Base-by-base conservation (phyloP, 495 filamentous ascomycete species). In the Bacidia gigantensis region DNA sequence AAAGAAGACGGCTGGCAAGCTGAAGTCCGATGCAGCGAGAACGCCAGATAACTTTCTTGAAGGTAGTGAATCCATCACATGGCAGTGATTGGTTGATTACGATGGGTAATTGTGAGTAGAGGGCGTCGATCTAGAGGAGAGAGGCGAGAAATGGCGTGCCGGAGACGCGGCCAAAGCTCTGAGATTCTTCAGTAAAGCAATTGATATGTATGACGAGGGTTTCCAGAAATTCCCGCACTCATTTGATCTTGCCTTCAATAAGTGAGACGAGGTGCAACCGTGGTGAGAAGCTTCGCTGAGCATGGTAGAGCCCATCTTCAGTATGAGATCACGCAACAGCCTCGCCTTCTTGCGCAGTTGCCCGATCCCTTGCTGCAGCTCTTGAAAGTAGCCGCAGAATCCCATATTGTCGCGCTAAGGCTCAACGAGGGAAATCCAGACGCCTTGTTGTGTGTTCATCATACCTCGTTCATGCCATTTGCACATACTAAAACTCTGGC, bases 221-320 rank as follows among this genome's bases (percentile, higher is more conserved):
- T 58, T 85, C 17, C 65, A 68, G 42, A 73, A 67, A 52, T 75
- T 75, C 60, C 79, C 79, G 0, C 49, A 55, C 12, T 73, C 72
- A 3, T 83, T 84, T 67, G 82, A 86, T 65, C 60, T 85, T 42
- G 80, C 81, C n/a, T 85, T 85, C 59, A 85, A 86, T 62, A 84
- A 80, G 79, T 82, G 65, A 54, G 73, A 38, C 18, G 11, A 46
- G 49, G 0, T 3, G 25, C 35, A 11, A 29, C 42, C n/a, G 20
- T 29, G 5, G 41, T 35, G 49, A 26, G 41, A 46, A 3, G 14
- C 20, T 7, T 35, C 29, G 29, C 29, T 35, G 29, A 35, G 14
- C 14, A 5, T 14, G 20, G 2, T 18, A 50, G 40, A 46, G 46
- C 56, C 43, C 56, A 52, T 25, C 52, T 58, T 14, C 52, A 53